Percentiles rank a stretch among this genome's conserved stretches.
These are phyloP conservation scores for Achaetomium macrosporum DNA, from an alignment of 2,329 filamentous ascomycete genomes.

Conservation along the genomic window DNA sequence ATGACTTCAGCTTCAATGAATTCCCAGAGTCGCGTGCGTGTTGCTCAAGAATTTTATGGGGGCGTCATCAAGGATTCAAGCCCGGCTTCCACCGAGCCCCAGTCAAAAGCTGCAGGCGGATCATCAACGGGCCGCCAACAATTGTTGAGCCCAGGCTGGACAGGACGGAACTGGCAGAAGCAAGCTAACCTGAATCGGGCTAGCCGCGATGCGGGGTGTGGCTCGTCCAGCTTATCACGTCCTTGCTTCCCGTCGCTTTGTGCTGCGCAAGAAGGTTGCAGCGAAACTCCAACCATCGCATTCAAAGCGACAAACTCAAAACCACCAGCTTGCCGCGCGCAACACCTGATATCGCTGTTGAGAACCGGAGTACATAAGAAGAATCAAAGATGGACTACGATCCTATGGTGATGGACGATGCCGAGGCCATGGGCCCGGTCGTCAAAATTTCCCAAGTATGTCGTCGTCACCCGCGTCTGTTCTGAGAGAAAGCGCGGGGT, in stretches of 20 bases:
- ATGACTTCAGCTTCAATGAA: not conserved
- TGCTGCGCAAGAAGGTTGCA: too few species aligned
- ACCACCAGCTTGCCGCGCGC: not conserved
- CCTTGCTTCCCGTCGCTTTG: too few species aligned
- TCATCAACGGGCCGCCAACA: conserved; percentile 19
- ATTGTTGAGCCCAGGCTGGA: too few species aligned
- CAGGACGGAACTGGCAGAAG: too few species aligned
- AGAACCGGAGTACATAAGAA: not conserved
- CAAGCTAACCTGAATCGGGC: not conserved
- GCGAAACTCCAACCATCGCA: too few species aligned
- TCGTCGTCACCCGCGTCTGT: conserved; percentile 10
- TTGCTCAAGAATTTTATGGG: conserved; percentile 20
- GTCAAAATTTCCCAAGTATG: conserved; percentile 55
- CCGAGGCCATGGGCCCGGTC: conserved; percentile 49
- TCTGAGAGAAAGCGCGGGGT: not conserved
- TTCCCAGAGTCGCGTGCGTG: conserved; percentile 9
- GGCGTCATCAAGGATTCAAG: conserved; percentile 10
- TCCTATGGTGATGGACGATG: conserved; percentile 55
- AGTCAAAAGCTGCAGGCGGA: conserved; percentile 13
- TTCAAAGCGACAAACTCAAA: not conserved
- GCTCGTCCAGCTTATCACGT: too few species aligned
- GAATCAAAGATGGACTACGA: conserved; percentile 50
- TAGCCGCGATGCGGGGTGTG: not conserved
- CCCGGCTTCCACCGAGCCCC: conserved; percentile 1
- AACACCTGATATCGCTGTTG: not conserved